phyloP scores from a whole-genome alignment of 176 grass and related monocot genomes.

The Metroxylon sagu region DNA sequence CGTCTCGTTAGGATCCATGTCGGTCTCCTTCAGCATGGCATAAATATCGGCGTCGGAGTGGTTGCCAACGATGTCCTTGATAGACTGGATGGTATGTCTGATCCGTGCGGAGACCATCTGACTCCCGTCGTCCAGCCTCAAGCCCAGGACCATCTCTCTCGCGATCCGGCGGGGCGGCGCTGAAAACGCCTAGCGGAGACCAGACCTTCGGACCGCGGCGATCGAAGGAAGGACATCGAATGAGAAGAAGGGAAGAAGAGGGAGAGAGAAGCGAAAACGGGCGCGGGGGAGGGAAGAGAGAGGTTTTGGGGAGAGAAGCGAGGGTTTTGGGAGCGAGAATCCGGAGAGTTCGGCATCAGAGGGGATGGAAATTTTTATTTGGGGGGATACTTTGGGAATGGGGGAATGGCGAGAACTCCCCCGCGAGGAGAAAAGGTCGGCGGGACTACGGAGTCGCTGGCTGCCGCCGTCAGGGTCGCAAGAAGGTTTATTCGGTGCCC shows the following conservation, averaged over 20 bases:
- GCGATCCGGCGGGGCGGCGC: constrained; percentile 12
- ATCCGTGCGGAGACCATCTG: constrained; percentile 21
- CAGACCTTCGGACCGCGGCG: not conserved
- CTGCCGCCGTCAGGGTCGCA: too few species aligned
- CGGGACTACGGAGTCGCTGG: too few species aligned
- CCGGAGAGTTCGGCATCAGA: too few species aligned
- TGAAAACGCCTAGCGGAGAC: constrained; percentile 14
- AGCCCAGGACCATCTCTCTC: not conserved
- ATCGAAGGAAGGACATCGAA: not conserved
- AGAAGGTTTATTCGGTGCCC: too few species aligned
- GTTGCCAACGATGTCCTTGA: constrained; percentile 68
- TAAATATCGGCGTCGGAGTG: constrained; percentile 85
- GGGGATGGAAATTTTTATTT: too few species aligned
- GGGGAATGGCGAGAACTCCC: too few species aligned
- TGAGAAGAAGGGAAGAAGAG: not conserved
- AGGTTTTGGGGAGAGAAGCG: too few species aligned
- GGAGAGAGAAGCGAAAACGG: not conserved
- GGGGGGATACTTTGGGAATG: too few species aligned
- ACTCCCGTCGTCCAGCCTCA: not conserved
- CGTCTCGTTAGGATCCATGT: constrained; percentile 93
- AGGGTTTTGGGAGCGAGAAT: too few species aligned
- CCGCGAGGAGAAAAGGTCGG: too few species aligned
- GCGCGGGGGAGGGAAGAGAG: too few species aligned
- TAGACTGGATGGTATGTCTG: constrained; percentile 48
- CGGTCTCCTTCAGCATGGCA: constrained; percentile 61